Evolutionary conservation across 345 rosid genomes (phyloP).

Genomic region (Aquilaria yunnanensis): DNA sequence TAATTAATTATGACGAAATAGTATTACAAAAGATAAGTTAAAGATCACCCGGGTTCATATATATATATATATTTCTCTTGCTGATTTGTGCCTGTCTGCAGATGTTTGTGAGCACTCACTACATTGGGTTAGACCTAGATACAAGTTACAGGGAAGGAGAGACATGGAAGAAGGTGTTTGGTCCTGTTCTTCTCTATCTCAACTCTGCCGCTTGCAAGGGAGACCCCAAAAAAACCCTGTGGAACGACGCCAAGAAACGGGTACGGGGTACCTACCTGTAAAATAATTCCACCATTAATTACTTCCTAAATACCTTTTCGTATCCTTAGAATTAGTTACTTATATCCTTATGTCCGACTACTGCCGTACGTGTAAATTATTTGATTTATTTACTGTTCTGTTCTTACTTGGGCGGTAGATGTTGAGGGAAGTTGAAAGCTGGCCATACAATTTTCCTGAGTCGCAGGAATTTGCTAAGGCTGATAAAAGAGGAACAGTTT

Average conservation of each 20-base stretch:
- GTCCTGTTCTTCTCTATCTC: conserved; percentile 79
- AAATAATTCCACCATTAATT: neutral
- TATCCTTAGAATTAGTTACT: too few species aligned
- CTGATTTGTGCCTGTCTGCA: conserved; percentile 6
- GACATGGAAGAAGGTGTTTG: conserved; percentile 79
- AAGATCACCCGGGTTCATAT: too few species aligned
- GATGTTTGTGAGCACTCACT: conserved; percentile 94
- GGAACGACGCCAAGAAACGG: conserved; percentile 81
- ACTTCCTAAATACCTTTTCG: neutral
- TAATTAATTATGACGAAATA: too few species aligned
- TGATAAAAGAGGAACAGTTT: conserved; percentile 49
- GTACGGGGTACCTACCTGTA: conserved; percentile 36
- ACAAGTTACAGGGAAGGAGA: conserved; percentile 39
- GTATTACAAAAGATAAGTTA: too few species aligned
- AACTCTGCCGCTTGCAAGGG: conserved; percentile 35
- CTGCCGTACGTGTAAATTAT: too few species aligned
- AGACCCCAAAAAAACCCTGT: conserved; percentile 23
- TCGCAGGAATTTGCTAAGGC: conserved; percentile 47
- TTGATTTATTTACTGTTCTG: neutral
- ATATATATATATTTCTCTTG: too few species aligned
- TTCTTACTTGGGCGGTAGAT: conserved; percentile 25
- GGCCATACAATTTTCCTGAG: conserved; percentile 63
- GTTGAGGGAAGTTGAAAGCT: conserved; percentile 43
- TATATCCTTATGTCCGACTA: too few species aligned
- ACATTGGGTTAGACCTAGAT: conserved; percentile 54